These are phyloP conservation scores for Aspergillus intermedius DNA, from an alignment of 2,329 filamentous ascomycete species.

Conservation along the genomic window DNA sequence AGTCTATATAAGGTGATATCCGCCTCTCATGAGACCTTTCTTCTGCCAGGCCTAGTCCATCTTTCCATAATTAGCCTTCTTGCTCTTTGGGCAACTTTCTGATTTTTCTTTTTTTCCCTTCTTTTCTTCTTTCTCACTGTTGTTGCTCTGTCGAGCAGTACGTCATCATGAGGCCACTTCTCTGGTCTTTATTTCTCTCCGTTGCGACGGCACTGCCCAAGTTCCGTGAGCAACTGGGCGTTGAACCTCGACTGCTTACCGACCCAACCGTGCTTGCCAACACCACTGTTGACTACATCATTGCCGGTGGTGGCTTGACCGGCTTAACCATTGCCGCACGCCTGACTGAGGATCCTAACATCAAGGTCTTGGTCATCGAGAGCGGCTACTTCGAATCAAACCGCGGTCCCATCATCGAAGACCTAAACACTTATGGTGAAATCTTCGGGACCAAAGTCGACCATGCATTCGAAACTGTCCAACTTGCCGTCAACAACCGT, in stretches of 20 bases:
- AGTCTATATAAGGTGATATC: background rate
- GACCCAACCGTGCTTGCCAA: slow-evolving; percentile 12
- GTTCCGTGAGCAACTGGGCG: background rate
- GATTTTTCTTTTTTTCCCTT: too few relatives aligned
- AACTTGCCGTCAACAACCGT: slow-evolving; percentile 14
- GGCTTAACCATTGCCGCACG: slow-evolving; percentile 23
- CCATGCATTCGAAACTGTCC: slow-evolving; percentile 12
- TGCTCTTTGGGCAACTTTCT: background rate
- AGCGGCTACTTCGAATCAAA: slow-evolving; percentile 23
- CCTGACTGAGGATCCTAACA: slow-evolving; percentile 18
- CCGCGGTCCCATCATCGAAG: slow-evolving; percentile 17
- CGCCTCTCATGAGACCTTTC: background rate
- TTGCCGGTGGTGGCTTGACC: slow-evolving; percentile 25
- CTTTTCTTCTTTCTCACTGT: background rate
- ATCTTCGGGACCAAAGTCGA: slow-evolving; percentile 21
- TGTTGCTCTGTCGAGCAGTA: background rate
- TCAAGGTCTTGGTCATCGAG: slow-evolving; percentile 24
- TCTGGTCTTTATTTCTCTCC: background rate
- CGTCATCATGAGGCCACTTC: background rate
- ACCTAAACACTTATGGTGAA: slow-evolving; percentile 20
- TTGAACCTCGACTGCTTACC: background rate
- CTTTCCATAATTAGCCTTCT: background rate
- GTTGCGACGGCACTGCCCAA: background rate
- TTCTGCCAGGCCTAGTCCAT: background rate
- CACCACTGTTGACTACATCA: slow-evolving; percentile 23